Conservation (phyloP, 768 basidiomycete species). For the Melanogaster broomeanus region DNA sequence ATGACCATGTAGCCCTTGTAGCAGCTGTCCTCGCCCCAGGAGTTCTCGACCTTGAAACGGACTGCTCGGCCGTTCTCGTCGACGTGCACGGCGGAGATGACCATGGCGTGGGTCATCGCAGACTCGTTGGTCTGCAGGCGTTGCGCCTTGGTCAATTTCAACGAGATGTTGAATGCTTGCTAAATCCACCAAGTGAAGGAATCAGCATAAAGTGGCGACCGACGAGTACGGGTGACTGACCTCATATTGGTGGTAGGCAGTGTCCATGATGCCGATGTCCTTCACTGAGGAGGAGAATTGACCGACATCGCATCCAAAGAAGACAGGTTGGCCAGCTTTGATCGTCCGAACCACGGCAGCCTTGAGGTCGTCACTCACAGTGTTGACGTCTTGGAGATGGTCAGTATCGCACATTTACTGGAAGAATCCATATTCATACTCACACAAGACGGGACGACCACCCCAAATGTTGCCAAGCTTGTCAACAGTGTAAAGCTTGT, state of each 20-base stretch:
- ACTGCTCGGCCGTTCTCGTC: conserved; percentile 74
- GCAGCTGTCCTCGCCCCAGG: conserved; percentile 79
- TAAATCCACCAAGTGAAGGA: conserved; percentile 26
- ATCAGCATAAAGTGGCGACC: conserved; percentile 2
- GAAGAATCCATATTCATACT: conserved; percentile 22
- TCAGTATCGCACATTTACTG: background rate
- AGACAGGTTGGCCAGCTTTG: conserved; percentile 86
- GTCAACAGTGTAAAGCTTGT: conserved; percentile 86
- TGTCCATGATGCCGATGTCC: conserved; percentile 81
- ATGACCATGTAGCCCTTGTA: conserved; percentile 91
- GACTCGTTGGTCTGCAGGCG: conserved; percentile 83
- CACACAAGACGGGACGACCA: conserved; percentile 81
- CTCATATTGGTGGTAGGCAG: conserved; percentile 80
- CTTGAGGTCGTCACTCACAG: conserved; percentile 81
- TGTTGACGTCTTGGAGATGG: conserved; percentile 75
- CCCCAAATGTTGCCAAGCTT: conserved; percentile 93
- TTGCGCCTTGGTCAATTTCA: conserved; percentile 83
- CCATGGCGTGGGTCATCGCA: conserved; percentile 88
- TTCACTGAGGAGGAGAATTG: conserved; percentile 67
- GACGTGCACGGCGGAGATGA: conserved; percentile 90
- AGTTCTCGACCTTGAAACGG: conserved; percentile 97
- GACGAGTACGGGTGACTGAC: conserved; percentile 31
- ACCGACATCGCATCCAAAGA: conserved; percentile 97
- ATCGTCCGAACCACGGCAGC: conserved; percentile 79
- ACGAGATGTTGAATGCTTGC: conserved; percentile 80